Conservation (phyloP, 495 filamentous ascomycete species). For the Neurospora sp. region DNA sequence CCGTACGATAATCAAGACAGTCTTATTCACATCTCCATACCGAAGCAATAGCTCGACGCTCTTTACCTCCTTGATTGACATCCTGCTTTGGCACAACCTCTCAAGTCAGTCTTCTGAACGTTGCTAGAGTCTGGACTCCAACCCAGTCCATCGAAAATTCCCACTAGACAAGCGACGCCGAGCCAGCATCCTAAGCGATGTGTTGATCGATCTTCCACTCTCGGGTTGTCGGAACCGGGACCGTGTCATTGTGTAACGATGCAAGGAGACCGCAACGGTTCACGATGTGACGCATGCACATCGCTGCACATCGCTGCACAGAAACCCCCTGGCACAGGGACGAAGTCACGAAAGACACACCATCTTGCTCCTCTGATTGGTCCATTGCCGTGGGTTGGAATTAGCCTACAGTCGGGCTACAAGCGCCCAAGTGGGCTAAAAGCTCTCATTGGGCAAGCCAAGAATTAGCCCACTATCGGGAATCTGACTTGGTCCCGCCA, state of each 20-base stretch:
- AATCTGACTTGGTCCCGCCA: slow-evolving; percentile 7
- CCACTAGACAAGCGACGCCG: not conserved
- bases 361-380: slow-evolving; percentile 9
- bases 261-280: not conserved
- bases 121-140: not conserved
- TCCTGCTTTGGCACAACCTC: not conserved
- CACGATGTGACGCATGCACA: not conserved
- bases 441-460: slow-evolving; percentile 12
- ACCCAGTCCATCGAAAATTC: not conserved
- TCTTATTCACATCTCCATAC: not conserved
- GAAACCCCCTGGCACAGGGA: not conserved
- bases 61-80: not conserved
- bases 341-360: not conserved
- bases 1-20: not conserved
- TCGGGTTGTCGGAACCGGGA: not conserved
- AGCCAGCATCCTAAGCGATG: not conserved
- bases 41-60: not conserved
- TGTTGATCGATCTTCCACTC: not conserved
- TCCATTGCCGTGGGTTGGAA: not conserved
- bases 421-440: slow-evolving; percentile 22
- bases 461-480: slow-evolving; percentile 20
- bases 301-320: not conserved
- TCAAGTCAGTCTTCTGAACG: not conserved
- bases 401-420: slow-evolving; percentile 6
- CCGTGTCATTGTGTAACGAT: not conserved